Base-by-base conservation (phyloP, 805 yeast genomes). In the Wickerhamiella dianesei region DNA sequence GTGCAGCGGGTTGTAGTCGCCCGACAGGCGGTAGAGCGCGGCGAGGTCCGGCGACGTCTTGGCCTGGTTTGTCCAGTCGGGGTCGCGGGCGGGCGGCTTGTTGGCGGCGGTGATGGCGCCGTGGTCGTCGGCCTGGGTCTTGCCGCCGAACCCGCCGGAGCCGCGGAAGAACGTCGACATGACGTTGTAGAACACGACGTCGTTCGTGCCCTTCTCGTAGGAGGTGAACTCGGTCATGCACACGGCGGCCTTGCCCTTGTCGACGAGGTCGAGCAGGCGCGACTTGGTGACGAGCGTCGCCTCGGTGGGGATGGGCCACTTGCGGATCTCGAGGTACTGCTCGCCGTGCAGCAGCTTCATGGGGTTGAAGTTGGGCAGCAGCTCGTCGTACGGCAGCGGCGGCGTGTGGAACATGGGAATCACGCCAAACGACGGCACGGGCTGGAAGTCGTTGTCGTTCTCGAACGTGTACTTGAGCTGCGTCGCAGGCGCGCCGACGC, bases 1-100 rank as follows among this genome's bases (percentile, higher is more conserved):
- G 69, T 88, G 98, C 57, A 89, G 74, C 50, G 98, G 98, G 65
- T 89, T 89, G 64, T 79, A 80, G 70, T 89, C 98, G 46, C 96
- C 97, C 51, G 89, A 80, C 51, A 89, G 71, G 63, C 98, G 77
- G 70, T 89, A 89, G 47, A 88, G 66, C 3, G 95, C 85, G 41
- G 96, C 96, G 64, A 79, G 86, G 63, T 87, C 83, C 40, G 64
- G 70, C 21, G 72, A 61, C 2, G 92, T 82, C 53, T 72, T 65
- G 57, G 76, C 73, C 40, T 71, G 75, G 41, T 65, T 63, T 48
- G 73, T 77, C 58, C 75, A 82, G 60, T 83, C 94, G 4, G 96
- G 92, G 21, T 64, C 63, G 20, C 73, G 63, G 44, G 67, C 58
- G 48, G 89, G 92, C 2, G 82, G 81, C 37, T 58, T 65, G 64